A percentile compares a stretch with the other conserved stretches of the same genome.
phyloP scores from a whole-genome alignment of 2,329 filamentous ascomycete species.

The Diaporthe sp. region DNA sequence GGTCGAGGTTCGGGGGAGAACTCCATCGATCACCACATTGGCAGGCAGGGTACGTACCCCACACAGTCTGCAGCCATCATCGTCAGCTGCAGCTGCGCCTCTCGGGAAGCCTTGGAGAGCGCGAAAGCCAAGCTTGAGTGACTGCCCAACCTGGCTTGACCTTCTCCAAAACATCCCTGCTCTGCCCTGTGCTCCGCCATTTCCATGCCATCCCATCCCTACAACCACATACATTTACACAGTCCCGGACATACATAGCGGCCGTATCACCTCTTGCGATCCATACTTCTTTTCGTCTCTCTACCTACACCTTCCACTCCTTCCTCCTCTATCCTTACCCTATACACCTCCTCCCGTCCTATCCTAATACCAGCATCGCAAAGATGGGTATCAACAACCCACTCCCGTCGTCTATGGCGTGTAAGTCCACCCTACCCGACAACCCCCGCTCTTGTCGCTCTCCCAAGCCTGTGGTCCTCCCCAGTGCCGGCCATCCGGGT shows the following conservation, averaged over 20 bases:
- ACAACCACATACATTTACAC: conserved; percentile 2
- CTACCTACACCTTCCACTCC: not conserved
- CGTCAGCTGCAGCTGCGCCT: conserved; percentile 32
- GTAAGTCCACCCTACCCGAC: conserved; percentile 61
- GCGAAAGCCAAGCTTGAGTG: conserved; percentile 1
- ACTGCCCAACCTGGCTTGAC: conserved; percentile 17
- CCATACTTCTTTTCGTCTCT: not conserved
- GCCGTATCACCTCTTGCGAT: not conserved
- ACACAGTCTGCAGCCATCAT: conserved; percentile 26
- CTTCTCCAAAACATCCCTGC: conserved; percentile 35
- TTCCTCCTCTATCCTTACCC: not conserved
- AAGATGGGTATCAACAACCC: conserved; percentile 76
- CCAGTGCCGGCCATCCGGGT: conserved; percentile 12
- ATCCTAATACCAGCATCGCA: not conserved
- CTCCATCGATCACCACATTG: not conserved
- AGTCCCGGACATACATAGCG: not conserved
- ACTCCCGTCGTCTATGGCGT: conserved; percentile 76
- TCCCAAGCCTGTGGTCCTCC: conserved; percentile 35
- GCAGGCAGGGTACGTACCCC: not conserved
- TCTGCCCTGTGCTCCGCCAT: conserved; percentile 38
- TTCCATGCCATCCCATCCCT: conserved; percentile 3
- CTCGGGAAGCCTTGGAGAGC: conserved; percentile 21
- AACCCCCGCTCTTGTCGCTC: conserved; percentile 40
- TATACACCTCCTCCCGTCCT: not conserved
- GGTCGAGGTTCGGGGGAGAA: not conserved